Evolutionary conservation across 2,329 filamentous ascomycete genomes (phyloP).

Genomic region (Botrytis tulipae): DNA sequence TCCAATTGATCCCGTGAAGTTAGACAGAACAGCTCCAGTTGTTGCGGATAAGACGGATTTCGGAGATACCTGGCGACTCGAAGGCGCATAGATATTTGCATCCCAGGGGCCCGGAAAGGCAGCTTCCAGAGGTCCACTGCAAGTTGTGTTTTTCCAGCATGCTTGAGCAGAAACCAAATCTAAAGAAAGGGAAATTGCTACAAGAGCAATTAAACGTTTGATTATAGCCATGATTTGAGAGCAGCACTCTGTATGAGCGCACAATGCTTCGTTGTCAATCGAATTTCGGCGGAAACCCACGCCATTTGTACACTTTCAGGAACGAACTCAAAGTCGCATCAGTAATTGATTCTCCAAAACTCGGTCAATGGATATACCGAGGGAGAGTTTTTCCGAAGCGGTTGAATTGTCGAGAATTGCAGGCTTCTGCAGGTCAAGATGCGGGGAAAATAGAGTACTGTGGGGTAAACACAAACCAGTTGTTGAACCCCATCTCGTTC

Average conservation of each 20-base stretch:
- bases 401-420: conserved; percentile 17
- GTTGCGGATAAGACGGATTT: conserved; percentile 43
- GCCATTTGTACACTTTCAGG: conserved; percentile 5
- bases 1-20: conserved; percentile 22
- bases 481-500: not conserved
- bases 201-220: not conserved
- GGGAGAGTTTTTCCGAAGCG: conserved; percentile 19
- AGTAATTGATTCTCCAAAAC: not conserved
- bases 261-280: conserved; percentile 1
- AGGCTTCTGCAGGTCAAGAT: conserved; percentile 18
- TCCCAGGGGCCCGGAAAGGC: conserved; percentile 60
- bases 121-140: conserved; percentile 48
- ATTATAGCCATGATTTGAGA: conserved; percentile 11
- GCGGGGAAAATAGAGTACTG: conserved; percentile 13
- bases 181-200: conserved; percentile 12
- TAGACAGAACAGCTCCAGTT: conserved; percentile 35
- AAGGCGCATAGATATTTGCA: conserved; percentile 54
- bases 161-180: conserved; percentile 21
- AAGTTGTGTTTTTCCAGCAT: conserved; percentile 58
- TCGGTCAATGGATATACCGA: conserved; percentile 22
- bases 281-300: not conserved
- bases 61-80: conserved; percentile 51
- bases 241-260: not conserved
- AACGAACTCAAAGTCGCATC: not conserved
- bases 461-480: conserved; percentile 12